Evolutionary conservation across 306 rosid genomes (phyloP), one percentile per base, ranked within the genome.

Genomic region (Castanopsis chinensis): DNA sequence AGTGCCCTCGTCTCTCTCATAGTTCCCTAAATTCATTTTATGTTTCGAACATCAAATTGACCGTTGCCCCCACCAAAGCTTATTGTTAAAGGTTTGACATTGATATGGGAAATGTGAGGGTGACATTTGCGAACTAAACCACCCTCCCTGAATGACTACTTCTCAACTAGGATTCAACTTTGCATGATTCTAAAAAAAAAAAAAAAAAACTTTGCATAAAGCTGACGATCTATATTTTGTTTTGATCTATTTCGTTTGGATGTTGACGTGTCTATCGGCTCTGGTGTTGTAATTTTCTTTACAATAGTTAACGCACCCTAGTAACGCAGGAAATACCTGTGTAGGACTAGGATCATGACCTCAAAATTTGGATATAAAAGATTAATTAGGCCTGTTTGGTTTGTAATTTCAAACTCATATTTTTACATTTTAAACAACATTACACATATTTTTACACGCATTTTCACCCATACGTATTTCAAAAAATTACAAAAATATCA

Each of bases 91-190:
- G 45, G 55, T 32, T 74, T 67, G 25, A 85, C n/a, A 75, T 82
- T 43, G 86, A 82, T 74, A 71, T 70, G 19, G 78, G 78, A 78
- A 71, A 51, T 33, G 75, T 73, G 73, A 73, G 37, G 55, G 52
- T 81, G 78, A 76, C 79, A 56, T 76, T 32, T 81, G 82, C 78
- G 69, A 70, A 59, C 71, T 41, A 60, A 60, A 71, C 73, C 21
- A 10, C 51, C 49, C 64, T 7, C 21, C 67, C 72, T 65, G 64
- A 23, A 70, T 56, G 8, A 15, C 14, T 14, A 25, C 76, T 73
- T 79, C 76, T 74, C 87, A 67, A 85, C 85, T 82, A 37, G 45
- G 0, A 85, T 88, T 87, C 80, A 80, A 23, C 85, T 85, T 72
- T 76, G 67, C 51, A 76, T 73, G n/a, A n/a, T n/a, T n/a, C n/a